Percentiles rank a stretch among this genome's conserved stretches.
Conservation (phyloP, 331 rosid genomes). For the Malus hybrid region DNA sequence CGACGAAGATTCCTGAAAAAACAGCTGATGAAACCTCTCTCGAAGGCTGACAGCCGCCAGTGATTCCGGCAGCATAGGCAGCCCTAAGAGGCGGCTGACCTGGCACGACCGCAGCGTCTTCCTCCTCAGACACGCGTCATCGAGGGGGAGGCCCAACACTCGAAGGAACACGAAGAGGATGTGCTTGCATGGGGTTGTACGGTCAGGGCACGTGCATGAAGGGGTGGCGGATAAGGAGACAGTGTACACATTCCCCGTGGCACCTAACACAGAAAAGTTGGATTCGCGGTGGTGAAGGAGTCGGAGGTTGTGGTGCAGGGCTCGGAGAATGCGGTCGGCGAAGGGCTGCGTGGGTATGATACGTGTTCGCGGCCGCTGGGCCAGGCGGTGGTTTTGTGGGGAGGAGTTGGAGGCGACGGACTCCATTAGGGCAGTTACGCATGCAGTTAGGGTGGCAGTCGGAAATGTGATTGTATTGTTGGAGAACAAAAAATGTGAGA, state of each 20-base stretch:
- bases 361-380: conserved; percentile 14
- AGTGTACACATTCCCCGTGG: conserved; percentile 78
- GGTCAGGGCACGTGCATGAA: conserved; percentile 86
- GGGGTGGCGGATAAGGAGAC: conserved; percentile 46
- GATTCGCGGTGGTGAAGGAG: conserved; percentile 70
- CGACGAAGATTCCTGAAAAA: conserved; percentile 10
- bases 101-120: conserved; percentile 54
- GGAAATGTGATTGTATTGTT: neutral
- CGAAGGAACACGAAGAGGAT: conserved; percentile 62
- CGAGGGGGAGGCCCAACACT: conserved; percentile 47
- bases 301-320: conserved; percentile 64
- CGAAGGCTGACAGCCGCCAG: conserved; percentile 44
- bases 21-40: conserved; percentile 54
- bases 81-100: conserved; percentile 32
- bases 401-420: conserved; percentile 43
- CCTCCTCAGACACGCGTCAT: conserved; percentile 52
- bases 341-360: conserved; percentile 42
- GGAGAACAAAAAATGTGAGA: neutral
- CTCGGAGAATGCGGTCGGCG: conserved; percentile 58
- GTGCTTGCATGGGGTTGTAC: conserved; percentile 78
- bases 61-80: conserved; percentile 39
- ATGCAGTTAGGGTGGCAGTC: neutral
- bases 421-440: conserved; percentile 21
- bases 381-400: conserved; percentile 5
- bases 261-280: conserved; percentile 65